Percentiles rank a stretch among this genome's conserved stretches.
Conservation (phyloP, 306 rosid genomes). For the Gleditsia sinensis region DNA sequence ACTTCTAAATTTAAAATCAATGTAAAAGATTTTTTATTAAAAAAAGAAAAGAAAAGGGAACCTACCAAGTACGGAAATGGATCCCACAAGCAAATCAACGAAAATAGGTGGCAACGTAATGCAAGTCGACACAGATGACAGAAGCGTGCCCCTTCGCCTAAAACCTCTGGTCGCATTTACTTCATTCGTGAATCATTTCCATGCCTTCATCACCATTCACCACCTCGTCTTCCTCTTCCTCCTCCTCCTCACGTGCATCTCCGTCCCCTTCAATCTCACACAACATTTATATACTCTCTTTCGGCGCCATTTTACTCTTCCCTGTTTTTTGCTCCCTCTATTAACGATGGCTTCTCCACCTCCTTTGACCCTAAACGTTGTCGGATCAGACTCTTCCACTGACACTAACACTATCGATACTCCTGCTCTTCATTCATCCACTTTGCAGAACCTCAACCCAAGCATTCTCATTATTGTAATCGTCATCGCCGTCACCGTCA, state of each 20-base stretch:
- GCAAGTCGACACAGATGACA: neutral
- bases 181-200: slow-evolving; percentile 20
- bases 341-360: slow-evolving; percentile 46
- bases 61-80: neutral
- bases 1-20: too few species aligned
- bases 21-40: too few species aligned
- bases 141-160: neutral
- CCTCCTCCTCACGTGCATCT: slow-evolving; percentile 29
- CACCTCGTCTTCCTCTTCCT: neutral
- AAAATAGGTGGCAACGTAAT: neutral
- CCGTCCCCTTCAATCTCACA: neutral
- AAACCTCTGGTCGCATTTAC: slow-evolving; percentile 36
- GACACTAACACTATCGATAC: neutral
- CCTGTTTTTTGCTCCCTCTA: neutral
- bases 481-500: slow-evolving; percentile 55
- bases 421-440: slow-evolving; percentile 26
- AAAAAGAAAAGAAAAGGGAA: too few species aligned
- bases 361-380: slow-evolving; percentile 34
- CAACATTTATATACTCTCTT: neutral
- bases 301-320: neutral
- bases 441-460: slow-evolving; percentile 47
- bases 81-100: neutral
- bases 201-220: neutral
- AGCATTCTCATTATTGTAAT: slow-evolving; percentile 59
- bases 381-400: slow-evolving; percentile 42